Evolutionary conservation across 805 yeast genomes (phyloP).

Genomic region (Zygotorulaspora chibaensis): DNA sequence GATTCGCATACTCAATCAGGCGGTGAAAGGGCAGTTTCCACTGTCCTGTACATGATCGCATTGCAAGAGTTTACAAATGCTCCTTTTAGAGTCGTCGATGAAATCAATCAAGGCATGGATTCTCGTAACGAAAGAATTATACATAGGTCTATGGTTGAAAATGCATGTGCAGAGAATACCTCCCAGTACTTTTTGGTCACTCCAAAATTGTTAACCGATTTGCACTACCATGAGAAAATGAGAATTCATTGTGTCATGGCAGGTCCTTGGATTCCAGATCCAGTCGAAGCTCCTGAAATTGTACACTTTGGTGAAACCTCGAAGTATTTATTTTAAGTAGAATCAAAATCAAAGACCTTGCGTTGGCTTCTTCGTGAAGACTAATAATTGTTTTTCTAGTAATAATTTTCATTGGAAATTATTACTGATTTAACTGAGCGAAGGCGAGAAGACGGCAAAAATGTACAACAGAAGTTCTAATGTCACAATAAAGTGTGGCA

Average conservation of each 20-base stretch:
- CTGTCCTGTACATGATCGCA: conserved; percentile 85
- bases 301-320: conserved; percentile 38
- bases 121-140: conserved; percentile 84
- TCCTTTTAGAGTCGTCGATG: conserved; percentile 94
- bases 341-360: too few relatives aligned
- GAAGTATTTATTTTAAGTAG: conserved; percentile 19
- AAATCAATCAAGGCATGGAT: conserved; percentile 99
- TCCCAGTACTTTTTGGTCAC: conserved; percentile 91
- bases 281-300: conserved; percentile 30
- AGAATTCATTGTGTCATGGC: conserved; percentile 81
- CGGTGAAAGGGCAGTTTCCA: conserved; percentile 95
- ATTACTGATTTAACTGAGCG: too few relatives aligned
- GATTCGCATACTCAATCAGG: conserved; percentile 94
- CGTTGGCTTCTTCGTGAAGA: too few relatives aligned
- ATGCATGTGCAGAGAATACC: conserved; percentile 60
- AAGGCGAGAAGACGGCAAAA: too few relatives aligned
- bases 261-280: conserved; percentile 43
- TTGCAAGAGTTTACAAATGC: conserved; percentile 83
- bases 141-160: conserved; percentile 77
- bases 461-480: too few relatives aligned
- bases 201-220: conserved; percentile 78
- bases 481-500: too few relatives aligned
- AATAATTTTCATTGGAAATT: too few relatives aligned
- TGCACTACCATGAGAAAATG: conserved; percentile 77
- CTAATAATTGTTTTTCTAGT: too few relatives aligned